Base-by-base conservation (phyloP, 2,329 filamentous ascomycete species). In the Colletotrichum abscissum region DNA sequence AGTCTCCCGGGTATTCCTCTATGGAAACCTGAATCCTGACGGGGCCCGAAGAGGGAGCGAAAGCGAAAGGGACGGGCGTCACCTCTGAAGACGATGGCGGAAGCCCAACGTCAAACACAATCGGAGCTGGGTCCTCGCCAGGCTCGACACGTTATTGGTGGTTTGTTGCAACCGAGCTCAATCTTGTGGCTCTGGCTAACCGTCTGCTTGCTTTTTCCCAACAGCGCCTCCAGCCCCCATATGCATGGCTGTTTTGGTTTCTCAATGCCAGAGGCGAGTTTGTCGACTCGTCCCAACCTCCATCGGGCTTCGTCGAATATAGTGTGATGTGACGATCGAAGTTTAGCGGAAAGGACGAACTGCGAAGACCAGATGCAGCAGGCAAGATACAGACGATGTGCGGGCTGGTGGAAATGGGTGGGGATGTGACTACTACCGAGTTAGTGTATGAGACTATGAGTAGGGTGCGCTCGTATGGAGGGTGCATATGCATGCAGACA, bases 71-170 rank as follows among this genome's bases (percentile, higher is more conserved):
- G 22, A 57, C 38, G 62, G 22, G 63, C 69, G 69, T 72, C 69
- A 63, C 65, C 57, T 56, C 35, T 35, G 28, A 19, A 42, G 46
- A 30, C 28, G 38, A 62, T 30, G 9, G 14, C 16, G 35, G 42
- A 49, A 49, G 42, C 14, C 42, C 14, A 12, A 16, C 26, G 14
- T 24, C 60, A 63, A 30, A n/a, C 26, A 11, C 42, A 3, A n/a
- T 69, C 60, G 67, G 70, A 73, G 67, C 56, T 70, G 60, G 67
- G 70, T 73, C 67, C 67, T 73, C 58, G 56, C 46, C 24, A 70
- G 67, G 24, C 67, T 65, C 60, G 60, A 52, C 16, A 19, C 60
- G 26, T 52, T 55, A 73, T 73, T 73, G 67, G 67, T 73, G 70
- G 42, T 42, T 66, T 62, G 62, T 73, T 28, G 46, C 55, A 60